Evolutionary conservation across 345 rosid species (phyloP), one percentile per base, ranked within the genome.

Genomic region (Punica granatum): DNA sequence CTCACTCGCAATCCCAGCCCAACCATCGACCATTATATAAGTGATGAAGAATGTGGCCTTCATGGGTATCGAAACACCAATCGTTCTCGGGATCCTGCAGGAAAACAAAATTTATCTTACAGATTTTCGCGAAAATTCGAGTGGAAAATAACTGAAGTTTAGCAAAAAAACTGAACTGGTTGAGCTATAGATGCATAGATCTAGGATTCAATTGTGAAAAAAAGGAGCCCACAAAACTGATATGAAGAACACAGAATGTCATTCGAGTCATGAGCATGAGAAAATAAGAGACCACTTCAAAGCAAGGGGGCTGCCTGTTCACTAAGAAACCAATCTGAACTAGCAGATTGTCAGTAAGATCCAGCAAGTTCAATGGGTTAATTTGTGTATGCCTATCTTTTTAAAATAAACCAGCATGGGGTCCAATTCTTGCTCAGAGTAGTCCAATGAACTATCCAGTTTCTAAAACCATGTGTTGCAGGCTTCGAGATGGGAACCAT

Each of bases 1-100:
- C 83, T 94, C 99, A 44, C 92, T 68, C 0, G 99, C 99, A 19
- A 91, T 91, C 54, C 99, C 99, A 67, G 99, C 98, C 98, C 99
- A 89, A 28, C 99, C 99, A 70, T 94, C 99, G 64, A 93, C 84
- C 98, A 93, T 93, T 69, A 93, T 83, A 69, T 85, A 93, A 18
- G 98, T 93, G 66, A 93, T 87, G 67, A 90, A 93, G 78, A 90
- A 93, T n/a, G 98, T 93, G 46, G 96, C 97, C 72, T 93, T 93
- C 97, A 91, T 94, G 46, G 99, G 99, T 76, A 94, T 91, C 6
- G 99, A 91, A 64, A 94, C 92, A 32, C 99, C 98, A 63, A 91
- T 89, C 51, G 96, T 94, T 78, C 98, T 79, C 36, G 98, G 99
- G 78, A 94, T 89, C 84, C 99, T 94, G 84, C 67, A 75, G 67